phyloP scores from a whole-genome alignment of 768 basidiomycete species.

The Auriscalpium vulgare region DNA sequence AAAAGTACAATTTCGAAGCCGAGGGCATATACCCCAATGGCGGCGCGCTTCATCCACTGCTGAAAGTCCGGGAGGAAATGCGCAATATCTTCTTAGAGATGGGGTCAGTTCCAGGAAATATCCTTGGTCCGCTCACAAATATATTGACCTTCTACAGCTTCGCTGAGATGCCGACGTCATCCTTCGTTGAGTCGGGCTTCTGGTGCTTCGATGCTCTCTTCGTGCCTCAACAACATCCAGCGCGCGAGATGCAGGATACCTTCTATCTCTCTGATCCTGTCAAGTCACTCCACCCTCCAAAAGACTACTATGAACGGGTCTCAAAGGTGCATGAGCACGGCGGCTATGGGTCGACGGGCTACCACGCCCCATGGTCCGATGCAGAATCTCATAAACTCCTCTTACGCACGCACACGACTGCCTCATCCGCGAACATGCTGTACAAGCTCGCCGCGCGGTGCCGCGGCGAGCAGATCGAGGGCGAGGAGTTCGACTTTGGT shows the following conservation, averaged over 20 bases:
- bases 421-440: slow-evolving; percentile 89
- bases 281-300: slow-evolving; percentile 63
- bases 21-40: slow-evolving; percentile 85
- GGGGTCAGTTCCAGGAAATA: slow-evolving; percentile 57
- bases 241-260: slow-evolving; percentile 94
- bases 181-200: slow-evolving; percentile 96
- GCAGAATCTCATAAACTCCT: slow-evolving; percentile 90
- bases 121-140: neutral
- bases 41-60: slow-evolving; percentile 89
- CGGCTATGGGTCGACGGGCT: slow-evolving; percentile 89
- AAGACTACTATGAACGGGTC: slow-evolving; percentile 81
- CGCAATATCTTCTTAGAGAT: slow-evolving; percentile 97
- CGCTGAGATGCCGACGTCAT: slow-evolving; percentile 95
- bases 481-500: slow-evolving; percentile 16
- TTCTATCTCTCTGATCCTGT: slow-evolving; percentile 96
- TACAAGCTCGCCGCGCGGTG: slow-evolving; percentile 86
- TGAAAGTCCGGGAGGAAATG: slow-evolving; percentile 98
- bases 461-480: slow-evolving; percentile 49
- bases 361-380: slow-evolving; percentile 91
- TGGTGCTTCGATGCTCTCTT: slow-evolving; percentile 99
- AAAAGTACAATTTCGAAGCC: slow-evolving; percentile 98
- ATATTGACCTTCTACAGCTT: slow-evolving; percentile 47
- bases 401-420: slow-evolving; percentile 94
- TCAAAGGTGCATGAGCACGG: slow-evolving; percentile 79
- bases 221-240: slow-evolving; percentile 98